Evolutionary conservation across 2,329 filamentous ascomycete species (phyloP), one percentile per base, ranked within the genome.

Genomic region (Colletotrichum liriopes): DNA sequence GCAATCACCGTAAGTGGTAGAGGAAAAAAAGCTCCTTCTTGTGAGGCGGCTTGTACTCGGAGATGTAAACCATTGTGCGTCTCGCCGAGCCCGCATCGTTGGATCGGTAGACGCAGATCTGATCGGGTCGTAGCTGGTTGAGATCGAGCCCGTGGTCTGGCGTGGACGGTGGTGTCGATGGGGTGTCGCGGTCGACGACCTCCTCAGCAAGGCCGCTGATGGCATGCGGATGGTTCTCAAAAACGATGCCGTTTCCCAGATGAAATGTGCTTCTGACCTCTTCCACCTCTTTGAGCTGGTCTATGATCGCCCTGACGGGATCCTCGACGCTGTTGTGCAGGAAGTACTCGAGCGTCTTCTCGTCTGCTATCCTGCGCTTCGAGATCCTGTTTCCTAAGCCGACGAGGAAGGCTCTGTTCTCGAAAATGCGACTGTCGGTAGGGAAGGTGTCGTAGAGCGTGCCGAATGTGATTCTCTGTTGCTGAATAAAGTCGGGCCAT

Each of bases 41-140:
- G 74, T 86, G 81, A 0, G 84, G 85, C 20, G 83, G 74, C 77
- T 87, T 89, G 73, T 87, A 86, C 77, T 88, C 82, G 37, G 78
- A 77, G 54, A 85, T 70, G 29, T 79, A 81, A 5, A 77, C 63
- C 67, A 81, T 80, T 9, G 58, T 73, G n/a, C 65, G 71, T 32
- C 61, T 62, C 4, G 9, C 26, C 14, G 37, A 55, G 47, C 51
- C 62, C 29, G 26, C 67, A 20, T 75, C 61, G 61, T 74, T 71
- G 23, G 49, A 60, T 35, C 67, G 73, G 64, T 76, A 77, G 26
- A 69, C 43, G 20, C 43, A 69, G 59, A 58, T 69, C 67, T 83
- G 77, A 68, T 82, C 79, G 11, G 78, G 76, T n/a, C 77, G 77
- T 1, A 80, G 67, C 73, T 76, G 73, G n/a, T 73, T 73, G 71